Conservation (phyloP, 2,329 filamentous ascomycete species). For the Colletotrichum gloeosporioides region DNA sequence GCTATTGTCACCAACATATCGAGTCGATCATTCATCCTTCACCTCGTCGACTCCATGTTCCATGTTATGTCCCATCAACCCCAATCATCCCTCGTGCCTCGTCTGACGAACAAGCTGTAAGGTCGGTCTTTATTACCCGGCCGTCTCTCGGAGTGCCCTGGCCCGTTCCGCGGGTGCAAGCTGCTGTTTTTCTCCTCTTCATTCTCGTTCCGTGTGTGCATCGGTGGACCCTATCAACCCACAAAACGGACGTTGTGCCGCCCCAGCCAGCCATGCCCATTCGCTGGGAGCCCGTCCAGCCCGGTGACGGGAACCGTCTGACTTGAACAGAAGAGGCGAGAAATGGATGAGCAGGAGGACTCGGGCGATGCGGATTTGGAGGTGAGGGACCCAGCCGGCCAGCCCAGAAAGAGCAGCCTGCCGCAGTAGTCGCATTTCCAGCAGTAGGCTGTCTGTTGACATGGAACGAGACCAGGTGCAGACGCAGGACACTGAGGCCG, state of each 20-base stretch:
- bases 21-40: background rate
- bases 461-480: background rate
- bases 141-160: conserved; percentile 5
- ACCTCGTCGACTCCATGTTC: background rate
- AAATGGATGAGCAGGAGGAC: background rate
- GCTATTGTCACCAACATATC: background rate
- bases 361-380: background rate
- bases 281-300: background rate
- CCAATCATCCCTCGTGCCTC: background rate
- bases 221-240: background rate
- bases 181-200: background rate
- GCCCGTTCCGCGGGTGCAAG: background rate
- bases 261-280: background rate
- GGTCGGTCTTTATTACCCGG: conserved; percentile 4
- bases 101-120: background rate
- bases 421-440: background rate
- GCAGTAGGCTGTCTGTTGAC: background rate
- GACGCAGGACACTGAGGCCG: background rate
- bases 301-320: background rate
- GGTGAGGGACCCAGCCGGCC: background rate
- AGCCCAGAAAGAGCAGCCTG: background rate
- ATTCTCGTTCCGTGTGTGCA: background rate
- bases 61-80: background rate
- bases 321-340: background rate
- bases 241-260: background rate